A percentile compares a stretch with the other conserved stretches of the same genome.
These are phyloP conservation scores for Azolla pinnata DNA, from an alignment of 75 land plant genomes.

Conservation along the genomic window DNA sequence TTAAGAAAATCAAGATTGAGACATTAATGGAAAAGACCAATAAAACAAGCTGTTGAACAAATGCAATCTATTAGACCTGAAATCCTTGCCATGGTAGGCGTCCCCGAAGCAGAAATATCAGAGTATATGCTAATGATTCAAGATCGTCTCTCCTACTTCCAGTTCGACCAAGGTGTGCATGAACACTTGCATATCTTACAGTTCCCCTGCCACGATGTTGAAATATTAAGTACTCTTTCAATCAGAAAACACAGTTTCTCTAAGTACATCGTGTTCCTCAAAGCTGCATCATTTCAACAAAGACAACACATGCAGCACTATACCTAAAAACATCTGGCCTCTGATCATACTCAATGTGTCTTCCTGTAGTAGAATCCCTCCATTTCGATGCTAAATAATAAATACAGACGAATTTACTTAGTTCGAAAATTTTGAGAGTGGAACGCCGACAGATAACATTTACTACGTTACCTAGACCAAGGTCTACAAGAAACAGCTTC, in stretches of 20 bases:
- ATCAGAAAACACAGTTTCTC: too few species aligned
- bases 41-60: too few species aligned
- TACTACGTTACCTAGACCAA: slow-evolving; percentile 24
- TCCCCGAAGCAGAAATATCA: slow-evolving; percentile 33
- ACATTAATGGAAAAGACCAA: too few species aligned
- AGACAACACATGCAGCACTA: too few species aligned
- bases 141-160: slow-evolving; percentile 36
- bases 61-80: too few species aligned
- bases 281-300: not conserved
- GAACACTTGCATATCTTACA: slow-evolving; percentile 43
- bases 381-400: slow-evolving; percentile 24
- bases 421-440: not conserved
- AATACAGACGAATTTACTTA: not conserved
- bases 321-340: slow-evolving; percentile 40
- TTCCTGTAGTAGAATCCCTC: slow-evolving; percentile 17
- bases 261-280: not conserved
- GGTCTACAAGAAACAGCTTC: slow-evolving; percentile 22
- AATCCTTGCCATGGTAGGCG: slow-evolving; percentile 44
- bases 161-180: slow-evolving; percentile 41
- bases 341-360: slow-evolving; percentile 36
- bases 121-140: slow-evolving; percentile 33
- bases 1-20: too few species aligned
- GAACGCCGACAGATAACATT: too few species aligned
- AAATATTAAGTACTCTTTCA: not conserved
- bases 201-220: slow-evolving; percentile 24